Evolutionary conservation across 2,329 filamentous ascomycete species (phyloP), one percentile per base, ranked within the genome.

Genomic region (Epichloe amarillans): DNA sequence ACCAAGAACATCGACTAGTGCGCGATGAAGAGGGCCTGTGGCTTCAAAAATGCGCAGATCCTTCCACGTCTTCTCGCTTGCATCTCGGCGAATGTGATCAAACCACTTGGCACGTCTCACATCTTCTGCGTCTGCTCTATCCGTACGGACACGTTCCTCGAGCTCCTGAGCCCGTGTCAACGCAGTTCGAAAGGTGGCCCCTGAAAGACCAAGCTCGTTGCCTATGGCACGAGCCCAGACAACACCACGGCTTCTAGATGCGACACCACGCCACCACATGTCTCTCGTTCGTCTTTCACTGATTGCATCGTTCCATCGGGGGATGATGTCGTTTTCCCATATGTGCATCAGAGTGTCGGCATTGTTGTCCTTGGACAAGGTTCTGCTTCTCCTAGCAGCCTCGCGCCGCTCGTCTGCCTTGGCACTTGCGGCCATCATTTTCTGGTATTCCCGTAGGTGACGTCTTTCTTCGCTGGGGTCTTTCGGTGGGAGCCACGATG

Each of bases 381-480:
- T 73, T 60, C 73, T 76, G 56, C 66, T 75, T 61, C 67, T 68
- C 50, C 72, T 72, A 15, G 72, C 69, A 0, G 72, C 73, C 57
- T 83, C 79, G 56, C 70, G 78, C 60, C 76, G 76, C 52, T 77
- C 75, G 35, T 83, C 80, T 0, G 78, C 75, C 59, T 80, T 78
- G 48, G 72, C 65, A 57, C 79, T 82, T 43, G 71, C 72, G 0
- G 73, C 75, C 83, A 91, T 87, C 84, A 93, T 90, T 64, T 77
- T 82, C 67, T 90, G 83, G 62, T 90, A 93, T 63, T 93, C 82
- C 61, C 80, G 89, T 57, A 98, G 64, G 66, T 98, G 93, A 57
- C 83, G 84, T 64, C 80, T 86, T 69, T 98, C 93, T 66, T 98
- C 93, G 50, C 86, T 86, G 2, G 88, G 90, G 57, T 93, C 83